Evolutionary conservation across 176 grass and related monocot species (phyloP).

Genomic region (Avena eriantha): DNA sequence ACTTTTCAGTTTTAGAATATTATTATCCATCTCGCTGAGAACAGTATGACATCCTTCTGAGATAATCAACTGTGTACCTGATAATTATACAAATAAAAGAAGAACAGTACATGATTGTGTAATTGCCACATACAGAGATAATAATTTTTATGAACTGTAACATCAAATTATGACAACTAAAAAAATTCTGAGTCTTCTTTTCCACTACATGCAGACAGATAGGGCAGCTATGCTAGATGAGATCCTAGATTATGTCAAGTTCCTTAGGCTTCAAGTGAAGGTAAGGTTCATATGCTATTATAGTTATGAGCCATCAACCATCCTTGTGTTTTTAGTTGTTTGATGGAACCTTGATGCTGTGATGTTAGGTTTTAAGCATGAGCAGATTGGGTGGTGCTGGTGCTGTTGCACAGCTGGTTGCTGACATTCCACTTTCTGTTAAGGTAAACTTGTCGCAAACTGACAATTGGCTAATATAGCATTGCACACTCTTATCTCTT

Average conservation of each 20-base stretch:
- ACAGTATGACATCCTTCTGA: slow-evolving; percentile 30
- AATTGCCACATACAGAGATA: neutral
- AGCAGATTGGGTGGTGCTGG: slow-evolving; percentile 95
- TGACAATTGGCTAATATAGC: slow-evolving; percentile 17
- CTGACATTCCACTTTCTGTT: slow-evolving; percentile 92
- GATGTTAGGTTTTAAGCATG: slow-evolving; percentile 92
- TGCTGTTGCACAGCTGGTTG: slow-evolving; percentile 95
- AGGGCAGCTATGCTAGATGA: slow-evolving; percentile 99
- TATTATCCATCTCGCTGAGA: slow-evolving; percentile 5
- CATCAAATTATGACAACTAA: neutral
- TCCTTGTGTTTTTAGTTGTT: slow-evolving; percentile 30
- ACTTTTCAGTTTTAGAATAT: slow-evolving; percentile 19
- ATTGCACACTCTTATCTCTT: slow-evolving; percentile 9
- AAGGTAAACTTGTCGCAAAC: slow-evolving; percentile 60
- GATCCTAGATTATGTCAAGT: slow-evolving; percentile 97
- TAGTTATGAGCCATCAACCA: slow-evolving; percentile 6
- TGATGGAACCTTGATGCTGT: slow-evolving; percentile 40
- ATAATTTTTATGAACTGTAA: neutral
- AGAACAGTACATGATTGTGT: slow-evolving; percentile 18
- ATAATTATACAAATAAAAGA: slow-evolving; percentile 3
- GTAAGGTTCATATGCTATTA: slow-evolving; percentile 49
- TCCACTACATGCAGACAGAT: slow-evolving; percentile 83
- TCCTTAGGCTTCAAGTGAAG: slow-evolving; percentile 99
- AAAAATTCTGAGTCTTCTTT: slow-evolving; percentile 32
- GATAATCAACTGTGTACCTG: slow-evolving; percentile 22